These are phyloP conservation scores for Penicillium antarcticum DNA, from an alignment of 495 filamentous ascomycete genomes.

Conservation along the genomic window DNA sequence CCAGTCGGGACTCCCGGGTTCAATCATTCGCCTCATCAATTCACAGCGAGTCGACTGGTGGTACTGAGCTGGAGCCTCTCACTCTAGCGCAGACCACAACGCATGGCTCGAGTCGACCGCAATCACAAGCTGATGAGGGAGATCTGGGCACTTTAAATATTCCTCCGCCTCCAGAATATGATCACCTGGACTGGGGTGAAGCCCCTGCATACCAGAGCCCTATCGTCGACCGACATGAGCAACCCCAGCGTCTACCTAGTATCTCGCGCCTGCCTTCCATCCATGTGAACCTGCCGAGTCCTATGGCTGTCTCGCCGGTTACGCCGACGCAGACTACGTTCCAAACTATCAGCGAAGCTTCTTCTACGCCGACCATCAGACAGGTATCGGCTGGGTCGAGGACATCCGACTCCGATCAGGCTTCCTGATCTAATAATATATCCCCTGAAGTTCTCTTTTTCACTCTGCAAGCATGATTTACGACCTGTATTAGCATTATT, in stretches of 20 bases:
- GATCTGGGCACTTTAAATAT: conserved; percentile 35
- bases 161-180: conserved; percentile 42
- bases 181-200: conserved; percentile 48
- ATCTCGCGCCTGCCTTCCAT: conserved; percentile 36
- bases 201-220: conserved; percentile 44
- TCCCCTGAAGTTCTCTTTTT: background rate
- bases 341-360: conserved; percentile 1
- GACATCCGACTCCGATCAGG: background rate
- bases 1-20: conserved; percentile 28
- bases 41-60: conserved; percentile 19
- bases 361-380: conserved; percentile 6
- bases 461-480: conserved; percentile 3
- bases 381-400: background rate
- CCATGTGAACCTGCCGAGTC: conserved; percentile 37
- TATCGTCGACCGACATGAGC: conserved; percentile 13
- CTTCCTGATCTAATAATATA: background rate
- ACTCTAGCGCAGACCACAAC: conserved; percentile 21
- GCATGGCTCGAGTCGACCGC: conserved; percentile 18
- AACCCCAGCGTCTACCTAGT: conserved; percentile 17
- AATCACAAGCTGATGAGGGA: conserved; percentile 27
- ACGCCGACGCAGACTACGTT: conserved; percentile 21
- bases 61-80: conserved; percentile 30
- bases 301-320: conserved; percentile 27
- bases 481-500: conserved; percentile 11
- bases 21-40: conserved; percentile 36